These are phyloP conservation scores for Hysterium pulicare DNA, from an alignment of 2,329 filamentous ascomycete species.

Conservation along the genomic window DNA sequence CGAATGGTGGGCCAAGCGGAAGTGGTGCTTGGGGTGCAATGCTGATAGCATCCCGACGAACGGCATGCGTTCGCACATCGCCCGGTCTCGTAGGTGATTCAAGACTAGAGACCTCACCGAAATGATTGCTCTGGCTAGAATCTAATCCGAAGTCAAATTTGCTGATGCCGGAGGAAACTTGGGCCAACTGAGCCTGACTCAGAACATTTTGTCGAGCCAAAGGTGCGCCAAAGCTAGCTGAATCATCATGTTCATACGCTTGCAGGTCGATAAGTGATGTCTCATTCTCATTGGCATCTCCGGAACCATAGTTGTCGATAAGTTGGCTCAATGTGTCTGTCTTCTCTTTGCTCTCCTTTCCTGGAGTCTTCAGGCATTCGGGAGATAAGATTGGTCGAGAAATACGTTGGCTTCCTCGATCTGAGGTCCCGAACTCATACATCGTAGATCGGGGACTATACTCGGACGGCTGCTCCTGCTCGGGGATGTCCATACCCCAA, in stretches of 20 bases:
- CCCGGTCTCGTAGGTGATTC: constrained; percentile 11
- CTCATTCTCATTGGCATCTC: not conserved
- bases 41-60: constrained; percentile 6
- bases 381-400: constrained; percentile 12
- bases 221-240: too few relatives aligned
- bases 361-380: constrained; percentile 13
- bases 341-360: constrained; percentile 15
- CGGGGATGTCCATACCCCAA: constrained; percentile 5
- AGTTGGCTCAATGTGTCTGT: constrained; percentile 32
- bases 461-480: constrained; percentile 9
- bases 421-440: constrained; percentile 13
- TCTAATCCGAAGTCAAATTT: constrained; percentile 25
- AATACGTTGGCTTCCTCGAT: constrained; percentile 8
- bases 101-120: constrained; percentile 2
- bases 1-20: constrained; percentile 27
- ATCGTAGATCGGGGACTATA: constrained; percentile 1
- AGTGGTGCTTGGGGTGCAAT: constrained; percentile 20
- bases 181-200: not conserved
- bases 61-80: too few relatives aligned
- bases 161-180: constrained; percentile 12
- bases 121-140: not conserved
- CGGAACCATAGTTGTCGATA: constrained; percentile 28
- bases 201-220: too few relatives aligned
- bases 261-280: constrained; percentile 1
- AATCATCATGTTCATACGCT: constrained; percentile 7